phyloP scores from a whole-genome alignment of 129 eudicot genomes.

The Arctium lappa region DNA sequence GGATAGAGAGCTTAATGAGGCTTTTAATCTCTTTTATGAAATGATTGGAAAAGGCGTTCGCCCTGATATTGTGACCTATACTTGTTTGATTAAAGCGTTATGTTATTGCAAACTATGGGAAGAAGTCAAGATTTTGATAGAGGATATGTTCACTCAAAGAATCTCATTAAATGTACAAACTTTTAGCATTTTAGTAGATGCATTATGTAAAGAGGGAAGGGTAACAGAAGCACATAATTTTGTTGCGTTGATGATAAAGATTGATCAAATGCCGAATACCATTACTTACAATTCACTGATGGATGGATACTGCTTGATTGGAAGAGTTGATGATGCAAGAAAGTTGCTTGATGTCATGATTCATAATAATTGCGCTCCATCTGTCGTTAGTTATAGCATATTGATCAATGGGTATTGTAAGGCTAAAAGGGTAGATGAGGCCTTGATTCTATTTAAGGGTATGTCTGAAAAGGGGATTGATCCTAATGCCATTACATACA shows the following conservation, averaged over 20 bases:
- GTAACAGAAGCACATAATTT: neutral
- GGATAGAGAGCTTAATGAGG: neutral
- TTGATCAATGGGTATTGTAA: slow-evolving; percentile 35
- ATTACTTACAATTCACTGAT: slow-evolving; percentile 26
- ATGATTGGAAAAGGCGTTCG: slow-evolving; percentile 22
- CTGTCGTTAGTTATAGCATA: slow-evolving; percentile 21
- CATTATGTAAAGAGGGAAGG: slow-evolving; percentile 23
- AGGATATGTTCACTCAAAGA: slow-evolving; percentile 16
- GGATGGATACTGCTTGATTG: slow-evolving; percentile 27
- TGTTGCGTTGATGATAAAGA: slow-evolving; percentile 24
- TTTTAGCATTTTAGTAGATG: slow-evolving; percentile 11
- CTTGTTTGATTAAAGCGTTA: slow-evolving; percentile 27
- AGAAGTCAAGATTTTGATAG: slow-evolving; percentile 16
- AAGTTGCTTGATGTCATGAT: slow-evolving; percentile 14
- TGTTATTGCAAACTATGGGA: slow-evolving; percentile 19
- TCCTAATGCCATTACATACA: slow-evolving; percentile 33
- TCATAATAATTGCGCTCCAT: neutral
- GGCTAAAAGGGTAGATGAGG: slow-evolving; percentile 20
- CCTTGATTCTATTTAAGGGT: slow-evolving; percentile 6
- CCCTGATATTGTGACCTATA: slow-evolving; percentile 26
- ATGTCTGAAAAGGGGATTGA: slow-evolving; percentile 12
- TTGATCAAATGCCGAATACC: slow-evolving; percentile 11
- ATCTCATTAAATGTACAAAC: slow-evolving; percentile 1
- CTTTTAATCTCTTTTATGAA: slow-evolving; percentile 10
- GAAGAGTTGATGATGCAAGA: slow-evolving; percentile 24